phyloP scores from a whole-genome alignment of 2,329 filamentous ascomycete genomes.

The Venturia effusa region DNA sequence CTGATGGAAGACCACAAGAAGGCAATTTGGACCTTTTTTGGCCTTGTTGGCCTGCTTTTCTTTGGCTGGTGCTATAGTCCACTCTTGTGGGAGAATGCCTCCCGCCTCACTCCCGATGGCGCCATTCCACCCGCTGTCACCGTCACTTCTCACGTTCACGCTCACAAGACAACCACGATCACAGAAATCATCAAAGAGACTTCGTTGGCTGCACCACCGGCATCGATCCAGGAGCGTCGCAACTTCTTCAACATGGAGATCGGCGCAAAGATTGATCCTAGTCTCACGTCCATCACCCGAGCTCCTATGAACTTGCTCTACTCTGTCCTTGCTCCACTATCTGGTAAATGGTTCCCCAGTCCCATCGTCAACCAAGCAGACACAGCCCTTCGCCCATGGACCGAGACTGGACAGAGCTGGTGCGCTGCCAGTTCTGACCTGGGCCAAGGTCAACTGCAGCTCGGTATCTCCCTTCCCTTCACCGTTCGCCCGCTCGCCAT shows the following conservation, averaged over 20 bases:
- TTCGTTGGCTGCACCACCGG: neutral
- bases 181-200: neutral
- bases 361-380: slow-evolving; percentile 26
- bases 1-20: neutral
- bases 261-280: neutral
- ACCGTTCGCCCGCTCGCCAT: slow-evolving; percentile 28
- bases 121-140: neutral
- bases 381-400: slow-evolving; percentile 58
- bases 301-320: neutral
- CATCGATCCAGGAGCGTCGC: neutral
- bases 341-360: neutral
- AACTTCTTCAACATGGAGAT: slow-evolving; percentile 3
- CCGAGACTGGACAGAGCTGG: slow-evolving; percentile 79
- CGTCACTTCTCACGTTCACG: neutral
- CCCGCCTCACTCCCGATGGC: neutral
- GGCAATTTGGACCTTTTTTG: neutral
- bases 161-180: neutral
- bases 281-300: neutral
- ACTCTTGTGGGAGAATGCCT: neutral
- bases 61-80: neutral
- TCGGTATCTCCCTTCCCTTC: slow-evolving; percentile 44
- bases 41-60: neutral
- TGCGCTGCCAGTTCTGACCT: slow-evolving; percentile 48
- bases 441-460: slow-evolving; percentile 46
- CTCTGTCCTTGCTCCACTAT: neutral